Percentiles rank a stretch among this genome's conserved stretches.
Conservation (phyloP, 129 eudicot species). For the Pittosporum tobira region DNA sequence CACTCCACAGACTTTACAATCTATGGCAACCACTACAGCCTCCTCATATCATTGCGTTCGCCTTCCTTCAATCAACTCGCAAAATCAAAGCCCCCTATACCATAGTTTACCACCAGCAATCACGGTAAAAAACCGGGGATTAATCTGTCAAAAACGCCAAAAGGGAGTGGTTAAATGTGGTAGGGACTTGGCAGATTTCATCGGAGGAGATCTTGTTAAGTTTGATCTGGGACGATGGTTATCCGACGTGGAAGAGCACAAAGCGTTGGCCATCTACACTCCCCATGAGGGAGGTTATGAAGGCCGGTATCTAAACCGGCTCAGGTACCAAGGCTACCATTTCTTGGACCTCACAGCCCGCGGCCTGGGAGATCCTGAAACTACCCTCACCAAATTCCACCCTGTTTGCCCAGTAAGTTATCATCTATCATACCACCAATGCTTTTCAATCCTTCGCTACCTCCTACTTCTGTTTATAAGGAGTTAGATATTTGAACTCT, state of each 20-base stretch:
- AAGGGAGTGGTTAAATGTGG: slow-evolving; percentile 37
- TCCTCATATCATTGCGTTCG: slow-evolving; percentile 34
- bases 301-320: slow-evolving; percentile 74
- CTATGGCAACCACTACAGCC: too few species aligned
- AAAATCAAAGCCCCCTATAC: slow-evolving; percentile 4
- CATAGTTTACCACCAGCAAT: slow-evolving; percentile 1
- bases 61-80: slow-evolving; percentile 27
- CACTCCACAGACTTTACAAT: too few species aligned
- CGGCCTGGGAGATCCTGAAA: slow-evolving; percentile 88
- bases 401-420: slow-evolving; percentile 92
- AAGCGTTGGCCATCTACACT: slow-evolving; percentile 75
- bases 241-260: slow-evolving; percentile 88
- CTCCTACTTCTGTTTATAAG: too few species aligned
- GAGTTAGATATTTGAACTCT: too few species aligned
- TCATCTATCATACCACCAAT: background rate
- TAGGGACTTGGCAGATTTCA: slow-evolving; percentile 45
- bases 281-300: slow-evolving; percentile 97
- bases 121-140: slow-evolving; percentile 9
- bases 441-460: background rate
- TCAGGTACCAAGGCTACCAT: slow-evolving; percentile 68
- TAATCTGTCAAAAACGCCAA: slow-evolving; percentile 5
- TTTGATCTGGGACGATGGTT: slow-evolving; percentile 75
- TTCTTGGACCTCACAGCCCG: slow-evolving; percentile 82
- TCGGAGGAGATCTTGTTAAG: slow-evolving; percentile 92
- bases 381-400: slow-evolving; percentile 83